These are phyloP conservation scores for Fusarium sp. DNA, from an alignment of 2,329 filamentous ascomycete genomes.

Conservation along the genomic window DNA sequence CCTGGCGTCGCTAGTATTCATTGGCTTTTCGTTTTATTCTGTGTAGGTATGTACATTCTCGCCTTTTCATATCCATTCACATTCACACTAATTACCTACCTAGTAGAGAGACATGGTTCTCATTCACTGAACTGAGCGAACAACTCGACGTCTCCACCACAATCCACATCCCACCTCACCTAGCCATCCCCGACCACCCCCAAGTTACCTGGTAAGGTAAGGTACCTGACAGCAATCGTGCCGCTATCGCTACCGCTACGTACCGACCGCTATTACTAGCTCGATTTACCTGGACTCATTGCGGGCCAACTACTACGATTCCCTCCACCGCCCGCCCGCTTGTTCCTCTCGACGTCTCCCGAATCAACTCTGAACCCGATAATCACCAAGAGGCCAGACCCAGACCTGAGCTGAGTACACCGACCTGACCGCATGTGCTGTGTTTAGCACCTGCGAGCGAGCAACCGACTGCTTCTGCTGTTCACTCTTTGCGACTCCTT, in stretches of 20 bases:
- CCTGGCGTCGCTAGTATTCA: neutral
- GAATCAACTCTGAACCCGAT: constrained; percentile 32
- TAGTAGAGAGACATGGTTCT: constrained; percentile 31
- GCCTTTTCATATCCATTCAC: neutral
- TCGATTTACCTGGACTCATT: constrained; percentile 27
- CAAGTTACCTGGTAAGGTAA: constrained; percentile 11
- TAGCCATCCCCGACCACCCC: constrained; percentile 14
- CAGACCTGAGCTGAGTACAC: constrained; percentile 30
- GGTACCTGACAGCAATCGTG: constrained; percentile 25
- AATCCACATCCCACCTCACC: constrained; percentile 19
- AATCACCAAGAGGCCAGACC: constrained; percentile 28
- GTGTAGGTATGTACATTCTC: neutral
- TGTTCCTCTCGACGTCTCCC: constrained; percentile 38
- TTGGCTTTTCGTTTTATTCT: neutral
- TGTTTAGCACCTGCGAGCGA: constrained; percentile 22
- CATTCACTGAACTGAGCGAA: constrained; percentile 30
- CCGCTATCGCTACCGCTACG: constrained; percentile 27
- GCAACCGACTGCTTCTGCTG: constrained; percentile 29
- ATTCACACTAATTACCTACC: neutral
- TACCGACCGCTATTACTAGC: constrained; percentile 30
- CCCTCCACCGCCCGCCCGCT: constrained; percentile 40
- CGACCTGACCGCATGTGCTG: constrained; percentile 28
- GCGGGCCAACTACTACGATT: constrained; percentile 30
- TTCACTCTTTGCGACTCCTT: constrained; percentile 10
- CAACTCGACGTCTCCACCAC: constrained; percentile 31